A percentile compares a stretch with the other conserved stretches of the same genome.
Conservation (phyloP, 1,139 yeast genomes). For the Nematodospora anomalae region DNA sequence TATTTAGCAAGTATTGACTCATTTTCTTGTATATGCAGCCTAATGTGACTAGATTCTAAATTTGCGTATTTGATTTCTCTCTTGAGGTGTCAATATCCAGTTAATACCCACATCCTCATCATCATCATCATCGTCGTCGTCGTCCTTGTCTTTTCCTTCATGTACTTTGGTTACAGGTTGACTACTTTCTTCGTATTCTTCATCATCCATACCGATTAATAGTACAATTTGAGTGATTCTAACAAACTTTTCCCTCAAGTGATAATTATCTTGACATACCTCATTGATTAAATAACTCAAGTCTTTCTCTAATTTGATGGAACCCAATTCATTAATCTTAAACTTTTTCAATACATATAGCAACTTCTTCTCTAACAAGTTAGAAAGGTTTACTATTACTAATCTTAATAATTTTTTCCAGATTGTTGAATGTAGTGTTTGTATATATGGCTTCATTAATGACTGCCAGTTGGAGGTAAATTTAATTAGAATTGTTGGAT, state of each 20-base stretch:
- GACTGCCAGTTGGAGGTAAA: slow-evolving; percentile 67
- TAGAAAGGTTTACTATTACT: slow-evolving; percentile 53
- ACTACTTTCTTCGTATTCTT: slow-evolving; percentile 52
- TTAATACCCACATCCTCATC: slow-evolving; percentile 51
- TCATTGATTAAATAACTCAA: slow-evolving; percentile 70
- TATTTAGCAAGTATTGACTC: no score
- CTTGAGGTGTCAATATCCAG: slow-evolving; percentile 82
- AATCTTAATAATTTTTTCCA: slow-evolving; percentile 48
- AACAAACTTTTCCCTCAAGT: slow-evolving; percentile 72
- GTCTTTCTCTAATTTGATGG: slow-evolving; percentile 82
- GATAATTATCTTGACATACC: slow-evolving; percentile 61
- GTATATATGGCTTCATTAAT: slow-evolving; percentile 64
- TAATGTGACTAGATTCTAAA: slow-evolving; percentile 39
- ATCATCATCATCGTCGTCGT: slow-evolving; percentile 26
- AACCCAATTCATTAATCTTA: slow-evolving; percentile 75
- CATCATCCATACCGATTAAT: slow-evolving; percentile 82
- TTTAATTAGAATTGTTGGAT: slow-evolving; percentile 32
- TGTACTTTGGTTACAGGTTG: slow-evolving; percentile 16
- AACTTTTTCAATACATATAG: slow-evolving; percentile 60
- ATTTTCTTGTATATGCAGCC: no score
- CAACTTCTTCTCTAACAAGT: slow-evolving; percentile 63
- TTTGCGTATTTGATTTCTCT: slow-evolving; percentile 59
- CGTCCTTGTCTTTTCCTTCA: slow-evolving; percentile 7
- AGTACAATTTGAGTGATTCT: slow-evolving; percentile 82
- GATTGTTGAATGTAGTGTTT: slow-evolving; percentile 51